Percentiles rank a stretch among this genome's conserved stretches.
Evolutionary conservation across 2,329 filamentous ascomycete genomes (phyloP).

Genomic region (Scytalidium sp.): DNA sequence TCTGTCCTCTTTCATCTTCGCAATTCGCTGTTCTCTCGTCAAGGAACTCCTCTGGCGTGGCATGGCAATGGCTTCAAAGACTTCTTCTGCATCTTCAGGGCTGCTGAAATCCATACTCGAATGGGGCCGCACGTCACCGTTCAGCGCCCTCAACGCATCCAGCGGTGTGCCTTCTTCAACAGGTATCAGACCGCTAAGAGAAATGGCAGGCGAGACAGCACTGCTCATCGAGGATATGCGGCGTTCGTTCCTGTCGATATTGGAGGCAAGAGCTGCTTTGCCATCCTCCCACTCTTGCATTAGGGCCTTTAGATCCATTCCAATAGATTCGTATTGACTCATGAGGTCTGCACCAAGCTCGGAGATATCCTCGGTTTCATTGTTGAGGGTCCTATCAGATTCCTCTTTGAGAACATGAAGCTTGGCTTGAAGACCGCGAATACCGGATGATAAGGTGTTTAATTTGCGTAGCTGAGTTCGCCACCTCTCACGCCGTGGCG

Average conservation of each 20-base stretch:
- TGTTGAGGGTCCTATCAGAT: constrained; percentile 68
- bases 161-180: constrained; percentile 57
- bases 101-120: constrained; percentile 48
- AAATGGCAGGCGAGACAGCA: constrained; percentile 53
- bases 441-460: constrained; percentile 83
- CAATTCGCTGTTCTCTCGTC: constrained; percentile 82
- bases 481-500: constrained; percentile 78
- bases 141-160: constrained; percentile 75
- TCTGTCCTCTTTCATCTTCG: constrained; percentile 84
- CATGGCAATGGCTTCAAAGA: constrained; percentile 88
- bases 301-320: constrained; percentile 76
- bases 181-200: constrained; percentile 66
- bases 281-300: constrained; percentile 86
- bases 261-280: constrained; percentile 75
- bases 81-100: constrained; percentile 64
- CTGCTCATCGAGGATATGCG: constrained; percentile 60
- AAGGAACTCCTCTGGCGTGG: constrained; percentile 68
- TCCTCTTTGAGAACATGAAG: constrained; percentile 89
- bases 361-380: constrained; percentile 68
- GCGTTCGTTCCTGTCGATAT: constrained; percentile 78
- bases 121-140: constrained; percentile 59
- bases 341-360: constrained; percentile 78
- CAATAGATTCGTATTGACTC: constrained; percentile 92
- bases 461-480: constrained; percentile 86
- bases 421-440: constrained; percentile 90